Evolutionary conservation across 73 alveolate genomes (phyloP).

Genomic region (Urostyla sp.): DNA sequence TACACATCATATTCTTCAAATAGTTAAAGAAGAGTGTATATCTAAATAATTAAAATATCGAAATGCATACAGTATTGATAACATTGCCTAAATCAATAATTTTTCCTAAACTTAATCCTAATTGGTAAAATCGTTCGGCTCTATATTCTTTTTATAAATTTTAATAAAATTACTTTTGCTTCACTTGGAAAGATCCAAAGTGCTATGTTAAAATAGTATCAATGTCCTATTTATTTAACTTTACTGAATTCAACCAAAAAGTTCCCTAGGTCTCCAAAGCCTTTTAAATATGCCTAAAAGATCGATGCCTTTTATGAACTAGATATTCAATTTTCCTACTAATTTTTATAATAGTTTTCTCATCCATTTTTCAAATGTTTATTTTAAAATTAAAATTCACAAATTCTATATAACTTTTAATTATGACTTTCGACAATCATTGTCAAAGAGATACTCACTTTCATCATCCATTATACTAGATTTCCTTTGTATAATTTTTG

Average conservation of each 20-base stretch:
- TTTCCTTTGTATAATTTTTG: neutral
- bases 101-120: conserved; percentile 55
- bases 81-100: conserved; percentile 47
- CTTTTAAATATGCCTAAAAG: conserved; percentile 24
- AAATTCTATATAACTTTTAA: neutral
- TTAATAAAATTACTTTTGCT: conserved; percentile 10
- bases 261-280: conserved; percentile 28
- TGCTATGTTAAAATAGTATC: neutral
- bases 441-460: neutral
- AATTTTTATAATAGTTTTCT: conserved; percentile 28
- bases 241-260: conserved; percentile 50
- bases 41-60: neutral
- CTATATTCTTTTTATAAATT: neutral
- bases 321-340: conserved; percentile 56
- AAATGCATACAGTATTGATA: conserved; percentile 5
- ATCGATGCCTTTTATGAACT: conserved; percentile 55
- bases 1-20: conserved; percentile 55
- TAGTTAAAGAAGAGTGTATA: conserved; percentile 42
- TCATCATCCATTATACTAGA: conserved; percentile 4
- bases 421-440: neutral
- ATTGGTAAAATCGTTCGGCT: conserved; percentile 38
- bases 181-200: conserved; percentile 3
- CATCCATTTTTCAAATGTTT: conserved; percentile 49
- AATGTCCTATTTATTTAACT: neutral
- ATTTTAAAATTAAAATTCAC: neutral